Evolutionary conservation across 2,329 filamentous ascomycete genomes (phyloP).

Genomic region (Calonectria honghensis): DNA sequence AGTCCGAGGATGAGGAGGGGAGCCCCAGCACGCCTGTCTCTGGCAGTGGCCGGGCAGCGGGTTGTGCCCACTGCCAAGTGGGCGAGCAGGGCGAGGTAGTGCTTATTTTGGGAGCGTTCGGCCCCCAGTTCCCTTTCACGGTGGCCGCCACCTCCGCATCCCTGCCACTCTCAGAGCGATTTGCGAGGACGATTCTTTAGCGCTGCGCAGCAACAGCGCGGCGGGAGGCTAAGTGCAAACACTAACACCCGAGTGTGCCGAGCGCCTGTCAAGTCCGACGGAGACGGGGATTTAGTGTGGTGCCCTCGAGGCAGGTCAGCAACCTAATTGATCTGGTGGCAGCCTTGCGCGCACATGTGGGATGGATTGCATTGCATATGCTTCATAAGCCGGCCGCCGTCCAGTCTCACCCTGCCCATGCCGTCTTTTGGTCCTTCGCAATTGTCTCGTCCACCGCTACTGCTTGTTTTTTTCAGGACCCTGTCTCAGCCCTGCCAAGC

Average conservation of each 20-base stretch:
- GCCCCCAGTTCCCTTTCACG: background rate
- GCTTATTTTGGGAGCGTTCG: constrained; percentile 46
- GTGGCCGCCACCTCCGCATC: constrained; percentile 48
- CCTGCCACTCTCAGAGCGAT: constrained; percentile 10
- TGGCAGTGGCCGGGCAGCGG: constrained; percentile 5
- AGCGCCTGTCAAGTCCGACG: constrained; percentile 26
- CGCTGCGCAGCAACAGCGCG: constrained; percentile 19
- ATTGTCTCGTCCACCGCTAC: background rate
- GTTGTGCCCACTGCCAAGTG: background rate
- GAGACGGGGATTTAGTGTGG: constrained; percentile 18
- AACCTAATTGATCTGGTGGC: constrained; percentile 27
- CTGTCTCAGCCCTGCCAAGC: constrained; percentile 41
- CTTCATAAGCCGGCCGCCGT: constrained; percentile 20
- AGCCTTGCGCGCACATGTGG: constrained; percentile 27
- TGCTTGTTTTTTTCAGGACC: constrained; percentile 1
- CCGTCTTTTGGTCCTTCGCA: background rate
- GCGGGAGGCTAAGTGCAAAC: constrained; percentile 19
- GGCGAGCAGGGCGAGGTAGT: constrained; percentile 26
- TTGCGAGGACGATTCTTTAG: constrained; percentile 39
- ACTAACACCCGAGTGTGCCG: constrained; percentile 39
- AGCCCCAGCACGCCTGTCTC: background rate
- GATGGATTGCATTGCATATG: constrained; percentile 13
- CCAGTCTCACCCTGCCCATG: background rate
- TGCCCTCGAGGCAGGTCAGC: constrained; percentile 12
- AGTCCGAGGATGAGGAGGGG: background rate